Base-by-base conservation (phyloP, 2,329 filamentous ascomycete genomes). In the Proliferodiscus dingleyae region DNA sequence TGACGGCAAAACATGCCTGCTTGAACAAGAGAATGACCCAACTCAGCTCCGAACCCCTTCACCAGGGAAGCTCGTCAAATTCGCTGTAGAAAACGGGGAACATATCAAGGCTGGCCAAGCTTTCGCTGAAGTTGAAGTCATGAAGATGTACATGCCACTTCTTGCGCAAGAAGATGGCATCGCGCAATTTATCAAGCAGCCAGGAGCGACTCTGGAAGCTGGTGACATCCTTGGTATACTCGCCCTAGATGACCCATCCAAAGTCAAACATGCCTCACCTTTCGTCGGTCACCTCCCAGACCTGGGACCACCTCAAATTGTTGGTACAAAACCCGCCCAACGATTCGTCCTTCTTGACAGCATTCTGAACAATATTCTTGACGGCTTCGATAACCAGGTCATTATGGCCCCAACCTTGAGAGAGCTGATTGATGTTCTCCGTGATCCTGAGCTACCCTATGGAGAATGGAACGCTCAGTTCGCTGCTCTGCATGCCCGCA, bases 121-220 rank as follows among this genome's bases (percentile, higher is more conserved):
- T 26, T 98, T 89, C 63, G 93, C 93, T 45, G 93, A 98, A 68
- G 91, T 98, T 32, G 93, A 98, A 71, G 93, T 98, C 70, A 98
- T 98, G 93, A 98, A 98, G 79, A 98, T 98, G 93, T 97, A 97
- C 78, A 98, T 98, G 93, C 93, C 93, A 62, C 77, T 98, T 45
- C 79, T 98, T 51, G 87, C 93, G 2, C 85, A 90, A 64, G 93
- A 98, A 68, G 93, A 95, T 60, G 93, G 93, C 74, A 79, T 95
- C 44, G 91, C 98, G 46, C 93, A 96, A 72, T 80, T 98, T 61
- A 95, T 98, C 76, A 98, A 98, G 80, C 93, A 97, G 72, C 93
- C 93, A 52, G 93, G 93, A 66, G 87, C 93, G n/a, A 94, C 89
- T 15, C 85, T 98, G 38, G 90, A 97, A 68, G 93, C 93, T 64